phyloP scores from a whole-genome alignment of 805 yeast genomes.

The Saturnispora hagleri region DNA sequence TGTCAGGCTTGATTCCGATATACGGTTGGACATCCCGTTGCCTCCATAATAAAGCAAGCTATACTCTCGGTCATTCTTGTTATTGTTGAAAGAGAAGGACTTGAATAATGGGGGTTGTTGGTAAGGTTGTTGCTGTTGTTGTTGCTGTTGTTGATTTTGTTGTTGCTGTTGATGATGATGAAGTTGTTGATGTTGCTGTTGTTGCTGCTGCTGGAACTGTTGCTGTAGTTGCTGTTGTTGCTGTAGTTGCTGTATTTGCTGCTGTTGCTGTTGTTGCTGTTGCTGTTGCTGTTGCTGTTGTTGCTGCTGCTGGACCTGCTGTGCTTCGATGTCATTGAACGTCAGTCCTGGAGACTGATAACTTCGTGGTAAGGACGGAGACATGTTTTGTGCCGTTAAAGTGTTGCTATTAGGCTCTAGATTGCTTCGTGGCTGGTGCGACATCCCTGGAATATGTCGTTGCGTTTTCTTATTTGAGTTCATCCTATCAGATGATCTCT shows the following conservation, averaged over 20 bases:
- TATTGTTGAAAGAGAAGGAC: constrained; percentile 1
- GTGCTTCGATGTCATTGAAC: not conserved
- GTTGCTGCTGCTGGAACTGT: not conserved
- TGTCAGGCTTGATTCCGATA: constrained; percentile 10
- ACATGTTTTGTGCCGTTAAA: not conserved
- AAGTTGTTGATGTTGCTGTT: not conserved
- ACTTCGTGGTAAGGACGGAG: not conserved
- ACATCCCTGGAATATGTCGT: not conserved
- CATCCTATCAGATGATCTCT: not conserved
- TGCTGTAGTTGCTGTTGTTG: not conserved
- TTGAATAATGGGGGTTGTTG: not conserved
- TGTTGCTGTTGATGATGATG: not conserved
- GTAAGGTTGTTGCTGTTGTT: not conserved
- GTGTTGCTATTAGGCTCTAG: not conserved
- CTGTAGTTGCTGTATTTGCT: not conserved
- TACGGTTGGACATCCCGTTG: not conserved
- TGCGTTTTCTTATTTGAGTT: not conserved
- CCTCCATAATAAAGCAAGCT: not conserved
- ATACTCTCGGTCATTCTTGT: constrained; percentile 1
- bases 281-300: not conserved
- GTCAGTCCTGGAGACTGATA: not conserved
- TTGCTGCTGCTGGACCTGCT: not conserved
- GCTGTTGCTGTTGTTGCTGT: not conserved
- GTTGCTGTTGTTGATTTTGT: not conserved
- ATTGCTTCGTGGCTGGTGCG: not conserved